Base-by-base conservation (phyloP, 75 land plant species). In the Picea sitchensis region DNA sequence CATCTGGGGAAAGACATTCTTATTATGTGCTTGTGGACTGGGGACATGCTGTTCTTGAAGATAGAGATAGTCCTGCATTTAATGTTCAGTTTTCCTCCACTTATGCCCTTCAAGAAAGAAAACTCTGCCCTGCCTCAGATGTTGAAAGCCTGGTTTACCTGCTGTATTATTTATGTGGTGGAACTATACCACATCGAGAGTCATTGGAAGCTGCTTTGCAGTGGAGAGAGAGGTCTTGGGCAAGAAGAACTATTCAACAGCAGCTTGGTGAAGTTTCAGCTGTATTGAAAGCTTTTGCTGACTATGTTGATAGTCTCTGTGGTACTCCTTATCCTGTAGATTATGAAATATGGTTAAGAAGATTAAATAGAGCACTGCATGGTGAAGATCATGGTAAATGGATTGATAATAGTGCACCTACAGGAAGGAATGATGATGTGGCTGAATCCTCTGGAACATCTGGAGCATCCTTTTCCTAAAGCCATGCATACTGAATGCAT, bases 31-130 rank as follows among this genome's bases (percentile, higher is more conserved):
- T 86, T 54, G 67, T 83, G 15, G 81, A 78, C 59, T 96, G 98
- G 98, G 98, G 98, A n/a, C 98, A 82, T 86, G 98, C 94, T 20
- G 86, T 96, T 57, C 79, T 96, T 63, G 98, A 96, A 69, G 98
- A 96, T 32, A 87, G 94, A 76, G 98, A 96, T 82, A 91, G 96
- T 36, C 96, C 96, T 18, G 86, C 90, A 5, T 77, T 96, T 79
- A 86, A 89, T 79, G 88, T 95, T 62, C 86, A 86, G 57, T 93
- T 88, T 77, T 93, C 98, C 47, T 95, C 98, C n/a, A 88, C 90
- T 4, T 79, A 85, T 64, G 90, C 82, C 14, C 80, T 83, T 12
- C 84, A 88, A 75, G 83, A 90, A 61, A 84, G 92, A 38, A 88
- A 83, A 61, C 82, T 88, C 59, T 88, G 81, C 65, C 88, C 89